Evolutionary conservation across 2,329 filamentous ascomycete species (phyloP), one percentile per base, ranked within the genome.

Genomic region (Orbilia oligospora): DNA sequence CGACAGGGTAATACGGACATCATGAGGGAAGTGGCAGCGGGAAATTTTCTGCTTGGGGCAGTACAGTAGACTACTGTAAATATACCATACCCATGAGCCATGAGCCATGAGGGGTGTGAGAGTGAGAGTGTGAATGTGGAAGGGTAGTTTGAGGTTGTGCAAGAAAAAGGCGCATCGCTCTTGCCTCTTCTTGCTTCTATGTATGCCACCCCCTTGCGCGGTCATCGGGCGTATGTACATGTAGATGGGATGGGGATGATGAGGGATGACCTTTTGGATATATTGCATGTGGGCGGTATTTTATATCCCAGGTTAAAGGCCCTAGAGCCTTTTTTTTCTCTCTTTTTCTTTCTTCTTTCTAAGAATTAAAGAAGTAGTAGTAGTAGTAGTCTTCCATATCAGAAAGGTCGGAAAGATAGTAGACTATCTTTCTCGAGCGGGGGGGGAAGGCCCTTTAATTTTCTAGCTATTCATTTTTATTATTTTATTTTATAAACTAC

Each of bases 141-240:
- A 55, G 51, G 27, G 48, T 38, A n/a, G 66, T 46, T 41, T 18
- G 41, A 76, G 51, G 56, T 76, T 67, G 71, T 75, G 71, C 64
- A 69, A 73, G 51, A 78, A 78, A 78, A 78, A 78, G 75, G 46
- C 75, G 75, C 75, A 72, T 72, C 53, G 61, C 67, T 41, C 63
- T 68, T 71, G 53, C 67, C 64, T 71, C 22, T 58, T 78, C 63
- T 36, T 69, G 61, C 55, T 56, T 41, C 12, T 44, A 22, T 49
- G 30, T 36, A 38, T 38, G 56, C 18, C 20, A 61, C 36, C 33
- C 55, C 53, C 56, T 61, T 61, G 56, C 56, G 36, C 56, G 36
- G 56, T 61, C 56, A 61, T 61, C 56, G 36, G 56, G 36, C 53
- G 56, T 30, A 30, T n/a, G n/a, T n/a, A n/a, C n/a, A n/a, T n/a